phyloP scores from a whole-genome alignment of 192 early-diverging fungal genomes.

The Gryganskiella cystojenkinii region DNA sequence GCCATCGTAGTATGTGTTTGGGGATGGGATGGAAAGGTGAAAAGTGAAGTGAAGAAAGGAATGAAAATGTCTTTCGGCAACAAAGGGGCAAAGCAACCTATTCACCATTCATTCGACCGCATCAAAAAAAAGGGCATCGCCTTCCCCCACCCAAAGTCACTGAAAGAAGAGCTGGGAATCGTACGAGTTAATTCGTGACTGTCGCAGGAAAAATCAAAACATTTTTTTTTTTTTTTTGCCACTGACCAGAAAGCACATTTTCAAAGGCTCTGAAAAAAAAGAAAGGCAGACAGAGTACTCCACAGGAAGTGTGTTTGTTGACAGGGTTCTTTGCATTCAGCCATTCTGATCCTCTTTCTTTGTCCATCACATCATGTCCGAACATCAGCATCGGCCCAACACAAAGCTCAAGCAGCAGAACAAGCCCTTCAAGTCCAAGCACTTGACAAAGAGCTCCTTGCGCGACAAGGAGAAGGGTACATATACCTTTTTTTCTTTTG shows the following conservation, averaged over 20 bases:
- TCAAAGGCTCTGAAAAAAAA: too few relatives aligned
- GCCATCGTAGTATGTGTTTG: too few relatives aligned
- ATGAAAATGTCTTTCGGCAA: too few relatives aligned
- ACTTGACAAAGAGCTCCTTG: conserved; percentile 83
- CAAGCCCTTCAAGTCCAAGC: conserved; percentile 97
- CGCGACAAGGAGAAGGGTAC: conserved; percentile 85
- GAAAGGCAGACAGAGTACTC: too few relatives aligned
- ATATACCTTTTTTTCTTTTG: neutral
- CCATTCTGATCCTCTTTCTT: conserved; percentile 7
- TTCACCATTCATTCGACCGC: too few relatives aligned
- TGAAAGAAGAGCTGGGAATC: neutral
- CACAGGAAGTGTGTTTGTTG: too few relatives aligned
- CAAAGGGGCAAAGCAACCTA: too few relatives aligned
- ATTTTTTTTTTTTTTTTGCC: conserved; percentile 40
- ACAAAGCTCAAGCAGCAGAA: conserved; percentile 90
- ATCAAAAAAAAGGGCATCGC: conserved; percentile 1
- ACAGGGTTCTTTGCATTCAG: conserved; percentile 4
- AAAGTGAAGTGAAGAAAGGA: neutral
- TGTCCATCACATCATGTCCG: conserved; percentile 31
- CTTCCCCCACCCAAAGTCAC: neutral
- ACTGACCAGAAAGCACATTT: too few relatives aligned
- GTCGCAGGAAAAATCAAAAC: conserved; percentile 3
- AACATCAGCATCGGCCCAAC: conserved; percentile 52
- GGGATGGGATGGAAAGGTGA: neutral
- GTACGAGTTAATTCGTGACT: conserved; percentile 2